Evolutionary conservation across 2,329 filamentous ascomycete genomes (phyloP).

Genomic region (Aspergillus ruber): DNA sequence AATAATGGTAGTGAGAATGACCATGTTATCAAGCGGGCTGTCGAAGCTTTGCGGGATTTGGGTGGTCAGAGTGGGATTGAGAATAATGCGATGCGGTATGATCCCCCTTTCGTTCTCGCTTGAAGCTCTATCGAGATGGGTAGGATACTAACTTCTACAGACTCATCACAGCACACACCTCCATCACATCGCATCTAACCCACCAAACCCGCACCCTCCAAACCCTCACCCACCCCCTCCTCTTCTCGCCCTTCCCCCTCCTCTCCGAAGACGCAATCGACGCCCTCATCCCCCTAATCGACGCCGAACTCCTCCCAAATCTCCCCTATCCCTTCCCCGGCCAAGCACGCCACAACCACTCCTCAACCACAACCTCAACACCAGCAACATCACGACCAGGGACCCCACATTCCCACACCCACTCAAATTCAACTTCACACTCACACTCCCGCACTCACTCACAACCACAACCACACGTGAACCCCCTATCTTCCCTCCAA

Average conservation of each 20-base stretch:
- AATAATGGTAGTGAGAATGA: conserved; percentile 48
- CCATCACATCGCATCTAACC: conserved; percentile 53
- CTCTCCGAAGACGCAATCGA: conserved; percentile 51
- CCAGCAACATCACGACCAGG: background rate
- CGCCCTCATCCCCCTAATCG: conserved; percentile 51
- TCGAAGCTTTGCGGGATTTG: conserved; percentile 47
- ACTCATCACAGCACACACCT: conserved; percentile 53
- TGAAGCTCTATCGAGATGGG: no score
- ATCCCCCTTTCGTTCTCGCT: conserved; percentile 1
- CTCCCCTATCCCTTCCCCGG: conserved; percentile 44
- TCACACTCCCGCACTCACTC: conserved; percentile 22
- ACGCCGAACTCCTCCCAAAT: conserved; percentile 44
- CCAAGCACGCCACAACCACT: conserved; percentile 13
- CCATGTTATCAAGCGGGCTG: conserved; percentile 47
- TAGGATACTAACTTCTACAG: conserved; percentile 33
- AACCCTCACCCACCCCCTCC: conserved; percentile 51
- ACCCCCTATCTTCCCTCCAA: conserved; percentile 58
- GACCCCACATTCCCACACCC: conserved; percentile 16
- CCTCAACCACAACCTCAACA: background rate
- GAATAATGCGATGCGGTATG: conserved; percentile 50
- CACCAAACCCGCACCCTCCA: conserved; percentile 56
- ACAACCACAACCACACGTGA: conserved; percentile 10
- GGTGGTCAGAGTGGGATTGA: conserved; percentile 52
- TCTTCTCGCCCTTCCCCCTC: conserved; percentile 51
- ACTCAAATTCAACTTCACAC: conserved; percentile 14